phyloP scores from a whole-genome alignment of 2,329 filamentous ascomycete genomes.

The Metarhizium sp. region DNA sequence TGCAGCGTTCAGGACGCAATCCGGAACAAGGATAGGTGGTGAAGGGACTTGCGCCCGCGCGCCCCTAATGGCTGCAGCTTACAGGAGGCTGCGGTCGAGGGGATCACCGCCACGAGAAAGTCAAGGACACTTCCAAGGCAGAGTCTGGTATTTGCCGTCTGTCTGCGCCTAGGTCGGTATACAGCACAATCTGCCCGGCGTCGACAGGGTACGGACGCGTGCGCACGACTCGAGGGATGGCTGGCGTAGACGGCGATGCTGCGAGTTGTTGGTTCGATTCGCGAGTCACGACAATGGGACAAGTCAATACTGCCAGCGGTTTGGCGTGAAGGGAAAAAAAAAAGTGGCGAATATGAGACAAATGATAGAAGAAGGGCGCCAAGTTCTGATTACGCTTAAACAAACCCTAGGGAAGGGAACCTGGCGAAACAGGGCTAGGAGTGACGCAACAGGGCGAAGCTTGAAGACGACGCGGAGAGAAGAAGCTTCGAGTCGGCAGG shows the following conservation, averaged over 20 bases:
- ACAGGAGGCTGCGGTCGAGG: background rate
- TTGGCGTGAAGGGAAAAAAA: background rate
- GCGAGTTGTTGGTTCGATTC: background rate
- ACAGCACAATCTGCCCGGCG: background rate
- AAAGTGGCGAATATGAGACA: constrained; percentile 9
- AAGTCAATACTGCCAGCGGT: background rate
- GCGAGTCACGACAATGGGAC: background rate
- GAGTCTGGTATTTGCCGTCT: background rate
- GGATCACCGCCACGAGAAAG: background rate
- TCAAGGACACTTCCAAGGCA: background rate
- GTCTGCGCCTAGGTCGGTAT: background rate
- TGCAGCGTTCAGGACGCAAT: constrained; percentile 12
- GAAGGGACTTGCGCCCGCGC: background rate
- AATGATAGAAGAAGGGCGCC: constrained; percentile 3
- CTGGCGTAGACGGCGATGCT: background rate
- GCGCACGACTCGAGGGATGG: background rate
- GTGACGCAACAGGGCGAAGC: background rate
- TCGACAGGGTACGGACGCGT: background rate
- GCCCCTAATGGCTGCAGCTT: background rate
- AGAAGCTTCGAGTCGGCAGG: background rate
- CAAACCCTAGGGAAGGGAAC: background rate
- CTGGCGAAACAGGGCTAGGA: background rate
- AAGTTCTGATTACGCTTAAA: constrained; percentile 3
- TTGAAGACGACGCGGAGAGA: background rate
- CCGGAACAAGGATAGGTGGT: background rate